Evolutionary conservation across 2,329 filamentous ascomycete species (phyloP), one percentile per base, ranked within the genome.

Genomic region (Aschersonia sp.): DNA sequence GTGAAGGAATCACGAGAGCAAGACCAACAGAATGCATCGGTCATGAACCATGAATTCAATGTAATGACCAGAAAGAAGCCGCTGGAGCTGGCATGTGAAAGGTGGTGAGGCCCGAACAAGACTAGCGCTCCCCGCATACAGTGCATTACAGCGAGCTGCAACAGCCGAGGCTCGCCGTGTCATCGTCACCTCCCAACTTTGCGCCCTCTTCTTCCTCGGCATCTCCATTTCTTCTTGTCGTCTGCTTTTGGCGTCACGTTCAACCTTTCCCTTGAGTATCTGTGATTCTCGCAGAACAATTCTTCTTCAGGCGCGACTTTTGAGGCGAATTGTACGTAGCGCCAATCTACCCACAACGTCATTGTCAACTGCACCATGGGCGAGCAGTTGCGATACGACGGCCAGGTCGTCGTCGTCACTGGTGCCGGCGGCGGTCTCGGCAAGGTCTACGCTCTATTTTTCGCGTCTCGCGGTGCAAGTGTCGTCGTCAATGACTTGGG

Each of bases 401-500:
- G 81, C 68, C 85, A 89, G 71, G 85, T 85, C 57, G 82, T 88
- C 61, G 84, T 91, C 58, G 82, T 91, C 57, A 91, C 85, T 48
- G 85, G 85, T 57, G 85, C 85, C 51, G 85, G 85, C 54, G 85
- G 84, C 63, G 85, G 85, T 53, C 71, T 91, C 50, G 85, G 85
- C 58, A 85, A 82, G 66, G 82, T 83, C 60, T 95, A 84, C 64
- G 89, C 94, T 56, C 72, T 83, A 51, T 97, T 95, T 74, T 97
- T 94, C 63, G 92, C 78, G 50, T 89, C 86, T 49, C 81, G 91
- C 62, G 92, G 92, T 60, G 92, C 89, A 57, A 94, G 84, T 67
- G 85, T 94, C 58, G 91, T 98, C 45, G 92, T 98, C 59, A 98
- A 98, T 67, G 92, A 98, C 64, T 77, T 97, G 46, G 92, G 92